Evolutionary conservation across 768 basidiomycete species (phyloP).

Genomic region (Tulasnella sp.): DNA sequence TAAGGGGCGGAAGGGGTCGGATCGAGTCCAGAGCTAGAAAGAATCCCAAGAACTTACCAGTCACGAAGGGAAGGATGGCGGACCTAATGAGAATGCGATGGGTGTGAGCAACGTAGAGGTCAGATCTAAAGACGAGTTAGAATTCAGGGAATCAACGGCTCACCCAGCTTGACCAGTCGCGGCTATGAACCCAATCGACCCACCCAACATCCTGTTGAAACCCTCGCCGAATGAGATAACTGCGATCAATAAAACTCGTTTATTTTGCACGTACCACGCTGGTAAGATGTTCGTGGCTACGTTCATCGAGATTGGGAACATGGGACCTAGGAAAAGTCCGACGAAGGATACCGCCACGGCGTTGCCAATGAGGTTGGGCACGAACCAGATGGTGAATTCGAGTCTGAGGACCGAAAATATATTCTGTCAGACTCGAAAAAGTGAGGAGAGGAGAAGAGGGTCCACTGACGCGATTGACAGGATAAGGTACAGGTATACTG

Average conservation of each 20-base stretch:
- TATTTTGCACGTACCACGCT: neutral
- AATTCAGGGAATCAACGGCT: too few species aligned
- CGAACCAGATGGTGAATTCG: slow-evolving; percentile 31
- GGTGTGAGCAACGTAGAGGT: too few species aligned
- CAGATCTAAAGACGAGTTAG: neutral
- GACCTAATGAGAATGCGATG: too few species aligned
- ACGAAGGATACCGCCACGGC: slow-evolving; percentile 31
- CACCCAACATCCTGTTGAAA: slow-evolving; percentile 5
- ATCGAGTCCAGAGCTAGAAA: too few species aligned
- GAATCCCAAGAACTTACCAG: too few species aligned
- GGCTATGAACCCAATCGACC: slow-evolving; percentile 27
- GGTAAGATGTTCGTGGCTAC: slow-evolving; percentile 4
- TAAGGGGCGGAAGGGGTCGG: too few species aligned
- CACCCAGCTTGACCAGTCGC: slow-evolving; percentile 19
- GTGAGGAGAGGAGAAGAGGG: neutral
- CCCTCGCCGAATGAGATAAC: too few species aligned
- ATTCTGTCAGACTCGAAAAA: too few species aligned
- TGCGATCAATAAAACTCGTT: too few species aligned
- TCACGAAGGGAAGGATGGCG: slow-evolving; percentile 58
- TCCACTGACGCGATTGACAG: too few species aligned
- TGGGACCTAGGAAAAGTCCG: slow-evolving; percentile 31
- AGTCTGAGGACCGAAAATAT: slow-evolving; percentile 19
- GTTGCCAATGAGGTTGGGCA: slow-evolving; percentile 27
- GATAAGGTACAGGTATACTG: too few species aligned
- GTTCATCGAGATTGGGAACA: slow-evolving; percentile 22